These are phyloP conservation scores for Paecilomyces niveus DNA, from an alignment of 2,329 filamentous ascomycete genomes.

Conservation along the genomic window DNA sequence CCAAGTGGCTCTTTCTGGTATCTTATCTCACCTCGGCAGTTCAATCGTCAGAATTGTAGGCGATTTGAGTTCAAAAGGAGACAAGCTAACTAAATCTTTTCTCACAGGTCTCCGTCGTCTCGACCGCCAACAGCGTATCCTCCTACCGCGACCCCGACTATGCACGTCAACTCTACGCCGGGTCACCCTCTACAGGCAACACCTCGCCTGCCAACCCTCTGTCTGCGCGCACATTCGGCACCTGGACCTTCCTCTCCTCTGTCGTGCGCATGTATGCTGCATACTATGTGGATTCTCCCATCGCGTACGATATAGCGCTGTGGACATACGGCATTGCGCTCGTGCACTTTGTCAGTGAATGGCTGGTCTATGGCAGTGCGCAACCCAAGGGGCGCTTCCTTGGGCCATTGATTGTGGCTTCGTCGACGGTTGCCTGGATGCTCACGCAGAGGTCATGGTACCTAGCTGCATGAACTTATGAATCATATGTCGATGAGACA, in stretches of 20 bases:
- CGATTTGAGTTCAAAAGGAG: not conserved
- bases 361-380: conserved; percentile 70
- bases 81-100: conserved; percentile 5
- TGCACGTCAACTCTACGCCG: conserved; percentile 72
- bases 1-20: conserved; percentile 61
- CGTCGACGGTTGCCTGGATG: conserved; percentile 55
- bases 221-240: conserved; percentile 73
- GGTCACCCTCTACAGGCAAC: conserved; percentile 47
- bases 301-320: conserved; percentile 71
- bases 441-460: conserved; percentile 45
- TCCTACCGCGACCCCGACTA: conserved; percentile 73
- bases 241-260: conserved; percentile 75
- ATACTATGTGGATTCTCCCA: conserved; percentile 67
- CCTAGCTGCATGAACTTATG: conserved; percentile 12
- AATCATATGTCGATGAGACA: not conserved
- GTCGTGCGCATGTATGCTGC: conserved; percentile 76
- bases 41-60: not conserved
- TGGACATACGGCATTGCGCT: conserved; percentile 77
- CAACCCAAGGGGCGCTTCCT: conserved; percentile 54
- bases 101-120: conserved; percentile 68
- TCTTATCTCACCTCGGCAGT: not conserved
- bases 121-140: conserved; percentile 78
- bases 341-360: conserved; percentile 72
- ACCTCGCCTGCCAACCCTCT: conserved; percentile 60
- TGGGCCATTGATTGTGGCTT: conserved; percentile 53